Conservation (phyloP, 441 rosid genomes). For the Populus hybrid region DNA sequence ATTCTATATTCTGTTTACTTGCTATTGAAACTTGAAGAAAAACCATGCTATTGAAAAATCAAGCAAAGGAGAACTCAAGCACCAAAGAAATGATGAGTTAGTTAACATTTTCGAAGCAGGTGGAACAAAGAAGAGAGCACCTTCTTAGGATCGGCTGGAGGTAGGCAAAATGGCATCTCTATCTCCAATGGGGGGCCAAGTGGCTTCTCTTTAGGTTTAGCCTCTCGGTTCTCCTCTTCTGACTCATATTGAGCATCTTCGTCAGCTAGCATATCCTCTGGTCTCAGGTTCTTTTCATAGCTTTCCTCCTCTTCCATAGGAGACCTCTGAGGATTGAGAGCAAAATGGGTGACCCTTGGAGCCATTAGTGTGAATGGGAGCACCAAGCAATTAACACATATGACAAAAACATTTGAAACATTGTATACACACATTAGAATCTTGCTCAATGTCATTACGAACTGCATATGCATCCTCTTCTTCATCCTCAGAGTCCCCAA, state of each 20-base stretch:
- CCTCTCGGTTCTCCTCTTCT: conserved; percentile 76
- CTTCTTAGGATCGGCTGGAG: conserved; percentile 81
- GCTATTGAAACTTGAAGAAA: neutral
- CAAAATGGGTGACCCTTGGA: conserved; percentile 12
- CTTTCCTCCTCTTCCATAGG: conserved; percentile 81
- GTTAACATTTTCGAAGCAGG: neutral
- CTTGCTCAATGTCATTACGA: conserved; percentile 62
- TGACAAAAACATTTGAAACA: conserved; percentile 7
- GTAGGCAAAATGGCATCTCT: conserved; percentile 74
- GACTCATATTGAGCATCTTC: conserved; percentile 82
- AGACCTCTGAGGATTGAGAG: conserved; percentile 49
- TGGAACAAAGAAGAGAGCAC: conserved; percentile 28
- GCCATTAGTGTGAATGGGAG: neutral
- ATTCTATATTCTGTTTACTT: neutral
- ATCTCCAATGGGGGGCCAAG: conserved; percentile 89
- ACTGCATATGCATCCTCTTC: conserved; percentile 66
- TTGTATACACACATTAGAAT: conserved; percentile 52
- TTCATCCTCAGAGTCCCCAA: conserved; percentile 97
- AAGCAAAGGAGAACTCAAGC: neutral
- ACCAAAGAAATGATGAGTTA: neutral
- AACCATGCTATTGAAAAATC: neutral
- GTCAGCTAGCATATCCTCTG: conserved; percentile 72
- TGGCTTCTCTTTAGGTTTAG: conserved; percentile 79
- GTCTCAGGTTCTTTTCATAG: conserved; percentile 61
- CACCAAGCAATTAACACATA: conserved; percentile 9